Base-by-base conservation (phyloP, 495 filamentous ascomycete genomes). In the Jackrogersella multiformis region DNA sequence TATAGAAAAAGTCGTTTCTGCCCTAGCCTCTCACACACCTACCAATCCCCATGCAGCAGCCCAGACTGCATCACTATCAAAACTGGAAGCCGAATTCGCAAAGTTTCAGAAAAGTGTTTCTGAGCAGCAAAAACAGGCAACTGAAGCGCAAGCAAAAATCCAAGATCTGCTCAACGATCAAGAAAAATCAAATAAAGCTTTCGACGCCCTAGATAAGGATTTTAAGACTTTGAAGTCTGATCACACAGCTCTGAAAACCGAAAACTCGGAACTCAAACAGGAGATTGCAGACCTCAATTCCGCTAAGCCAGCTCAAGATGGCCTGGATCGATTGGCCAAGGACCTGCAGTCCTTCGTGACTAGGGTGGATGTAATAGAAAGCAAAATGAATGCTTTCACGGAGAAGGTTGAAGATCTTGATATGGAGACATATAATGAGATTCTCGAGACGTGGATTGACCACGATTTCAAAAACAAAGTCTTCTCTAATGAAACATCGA, bases 341-440 rank as follows among this genome's bases (percentile, higher is more conserved):
- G 38, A 64, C 24, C 26, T 65, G 4, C 41, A 56, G 32, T 56
- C 61, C 21, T 23, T 65, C 30, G 23, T 48, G 18, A 21, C 48
- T 35, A 62, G 63, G 20, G 18, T 68, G 0, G 62, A 44, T 23
- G 45, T 16, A 2, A 24, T 68, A 16, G 63, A 63, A 13, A 41
- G 13, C 13, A 41, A 63, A 21, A 26, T 63, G 13, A 5, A 41
- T 21, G 15, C 28, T 12, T 63, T 55, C 24, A 59, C 59, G 45
- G 58, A 46, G 6, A 71, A 69, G 51, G 56, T 73, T 38, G 67
- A 69, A 34, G 64, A 71, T n/a, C 51, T 75, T 10, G 73, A 75
- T 12, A 57, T 73, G 58, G 39, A 48, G 8, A 62, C 59, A 0
- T 64, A 64, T 4, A 66, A 71, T 26, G 70, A 75, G 23, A 65